Base-by-base conservation (phyloP, 176 grass and related monocot genomes). In the Oryza nivara region DNA sequence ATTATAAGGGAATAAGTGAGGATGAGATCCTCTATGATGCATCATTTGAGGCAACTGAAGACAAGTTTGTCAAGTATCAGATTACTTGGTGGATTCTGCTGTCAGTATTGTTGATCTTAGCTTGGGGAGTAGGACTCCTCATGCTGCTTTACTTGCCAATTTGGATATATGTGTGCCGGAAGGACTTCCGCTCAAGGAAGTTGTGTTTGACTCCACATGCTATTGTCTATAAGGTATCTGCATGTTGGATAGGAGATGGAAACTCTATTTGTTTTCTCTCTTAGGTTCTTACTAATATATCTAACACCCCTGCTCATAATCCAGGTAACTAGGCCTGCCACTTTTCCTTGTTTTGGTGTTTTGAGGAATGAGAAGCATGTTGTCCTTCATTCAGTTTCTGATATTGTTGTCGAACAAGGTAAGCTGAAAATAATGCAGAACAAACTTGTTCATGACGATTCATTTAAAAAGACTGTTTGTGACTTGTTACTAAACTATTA, bases 381-480 rank as follows among this genome's bases (percentile, higher is more conserved):
- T 41, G 44, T 92, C 68, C 90, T 95, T 11, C 86, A 83, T 75
- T 91, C 90, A 67, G 56, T 95, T 70, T 77, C 86, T 65, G 90
- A 92, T 91, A 80, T 95, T 43, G 56, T 92, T 23, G 15, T 95
- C 73, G 93, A 95, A 88, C 93, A 95, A 87, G 84, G 93, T 95
- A 89, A 61, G 26, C 49, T 20, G 2, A 5, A 76, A 38, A 2
- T 47, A 3, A 6, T n/a, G 19, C 52, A 14, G 6, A 38, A 15
- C 51, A 76, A 41, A 61, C 47, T 75, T 19, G 15, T 75, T 35
- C n/a, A 4, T 25, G 16, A 19, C 16, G 16, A 15, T 49, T 49
- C 17, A 56, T 56, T 56, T 56, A 56, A 56, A 56, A 17, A 56
- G 6, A 49, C 4, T 5, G 47, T 49, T 49, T 49, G 12, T 14